These are phyloP conservation scores for Eucalyptus viminalis DNA, from an alignment of 345 rosid species.

Conservation along the genomic window DNA sequence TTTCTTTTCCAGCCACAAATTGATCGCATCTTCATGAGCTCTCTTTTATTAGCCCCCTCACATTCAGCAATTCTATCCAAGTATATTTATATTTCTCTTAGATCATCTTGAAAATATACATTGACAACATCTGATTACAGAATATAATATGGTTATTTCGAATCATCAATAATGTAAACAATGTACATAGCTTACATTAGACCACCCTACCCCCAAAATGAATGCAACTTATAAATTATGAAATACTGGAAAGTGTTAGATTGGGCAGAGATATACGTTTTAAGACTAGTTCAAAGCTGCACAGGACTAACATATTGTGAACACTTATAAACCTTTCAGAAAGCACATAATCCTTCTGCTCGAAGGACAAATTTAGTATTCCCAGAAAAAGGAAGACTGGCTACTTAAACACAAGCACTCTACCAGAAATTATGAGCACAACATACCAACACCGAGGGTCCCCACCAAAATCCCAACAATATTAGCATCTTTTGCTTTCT, in stretches of 20 bases:
- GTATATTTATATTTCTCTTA: not conserved
- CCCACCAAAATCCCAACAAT: slow-evolving; percentile 91
- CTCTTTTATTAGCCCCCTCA: not conserved
- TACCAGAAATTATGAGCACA: not conserved
- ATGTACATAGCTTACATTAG: not conserved
- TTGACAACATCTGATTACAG: not conserved
- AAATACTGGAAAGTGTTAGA: not conserved
- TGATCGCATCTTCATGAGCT: not conserved
- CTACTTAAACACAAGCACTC: not conserved
- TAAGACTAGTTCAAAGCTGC: not conserved
- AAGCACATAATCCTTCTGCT: not conserved
- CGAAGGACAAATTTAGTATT: not conserved
- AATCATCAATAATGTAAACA: not conserved
- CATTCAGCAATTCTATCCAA: not conserved
- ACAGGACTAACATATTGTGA: not conserved
- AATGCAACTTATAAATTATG: not conserved
- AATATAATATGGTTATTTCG: not conserved
- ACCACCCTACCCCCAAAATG: not conserved
- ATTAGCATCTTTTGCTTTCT: slow-evolving; percentile 95
- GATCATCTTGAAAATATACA: not conserved
- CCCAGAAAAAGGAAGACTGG: not conserved
- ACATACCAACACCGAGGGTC: slow-evolving; percentile 92
- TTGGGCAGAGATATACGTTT: not conserved
- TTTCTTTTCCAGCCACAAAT: not conserved
- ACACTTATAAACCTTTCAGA: not conserved